Evolutionary conservation across 148 eudicot species (phyloP), one percentile per base, ranked within the genome.

Genomic region (Camellia granthamiana): DNA sequence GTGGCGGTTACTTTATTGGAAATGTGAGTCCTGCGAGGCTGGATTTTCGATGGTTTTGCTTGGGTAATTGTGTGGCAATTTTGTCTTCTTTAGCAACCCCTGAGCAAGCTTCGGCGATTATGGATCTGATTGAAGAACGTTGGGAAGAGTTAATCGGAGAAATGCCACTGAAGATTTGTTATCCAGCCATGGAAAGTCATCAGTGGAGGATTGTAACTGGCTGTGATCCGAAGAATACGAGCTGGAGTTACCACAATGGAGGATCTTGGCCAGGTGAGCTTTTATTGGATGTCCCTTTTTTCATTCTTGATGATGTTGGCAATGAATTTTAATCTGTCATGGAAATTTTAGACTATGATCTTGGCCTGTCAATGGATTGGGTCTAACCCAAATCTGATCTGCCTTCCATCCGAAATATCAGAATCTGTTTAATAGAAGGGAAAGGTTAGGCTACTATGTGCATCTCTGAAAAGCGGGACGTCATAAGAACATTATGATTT

Each of bases 91-190:
- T 92, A 85, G 96, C 98, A 4, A 94, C 98, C 18, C 94, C 98
- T 0, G 96, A 94, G 82, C 98, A 94, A 79, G 81, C 92, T 47
- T 84, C 89, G 14, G 98, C 98, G 0, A 94, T 94, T 58, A 94
- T 94, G 98, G 98, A 94, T 77, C 86, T 94, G 16, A 90, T 94
- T 66, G 98, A 94, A 82, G 85, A 91, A 23, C 89, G 96, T 0
- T 94, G 98, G 98, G 84, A 89, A 77, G 98, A 94, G 74, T 79
- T 94, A 6, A 91, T 94, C 7, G 98, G 98, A 41, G 98, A 94
- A 80, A 94, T 94, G 98, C 98, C 98, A 23, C 82, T 94, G 79
- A 94, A 94, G 86, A 89, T 94, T 77, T 84, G 89, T 75, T 94
- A 92, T 79, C 98, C 98, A 3, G 94, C 98, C 3, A 86, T 94